Base-by-base conservation (phyloP, 2,329 filamentous ascomycete species). In the Lizonia empirigonia region DNA sequence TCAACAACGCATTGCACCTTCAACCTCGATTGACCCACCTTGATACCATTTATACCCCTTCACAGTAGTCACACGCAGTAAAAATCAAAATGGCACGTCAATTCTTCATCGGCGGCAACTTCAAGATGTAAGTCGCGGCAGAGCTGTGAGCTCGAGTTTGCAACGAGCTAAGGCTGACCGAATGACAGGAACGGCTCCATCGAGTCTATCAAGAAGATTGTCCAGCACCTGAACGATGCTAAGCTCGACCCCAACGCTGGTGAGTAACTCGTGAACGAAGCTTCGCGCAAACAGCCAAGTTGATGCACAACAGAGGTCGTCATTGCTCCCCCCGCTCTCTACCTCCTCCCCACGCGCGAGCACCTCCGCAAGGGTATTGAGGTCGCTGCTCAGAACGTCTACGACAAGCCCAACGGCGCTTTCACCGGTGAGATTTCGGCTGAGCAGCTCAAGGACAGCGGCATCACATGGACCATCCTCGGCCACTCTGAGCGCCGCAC, bases 31-130 rank as follows among this genome's bases (percentile, higher is more conserved):
- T 26, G 37, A 39, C 50, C 35, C 15, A 29, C 46, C 42, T 40
- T 46, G 35, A 55, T 35, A 50, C 50, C 50, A 24, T 39, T 41
- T 38, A 42, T 22, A 46, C 38, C 15, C 33, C 34, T 54, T 36
- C 20, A 49, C 13, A 13, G 27, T 15, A 22, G 29, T 22, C n/a
- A 13, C 23, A 40, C 38, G 36, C 13, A 59, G 24, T 16, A 56
- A 50, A 59, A 57, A 74, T 79, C 84, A 90, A 72, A 71, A 96
- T 96, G 91, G 84, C 87, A 84, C 91, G 91, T 82, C 89, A 91
- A 82, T 96, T 96, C 84, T 96, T 96, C 77, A 90, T 96, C 77
- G 92, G 92, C 78, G 92, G 92, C 75, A 99, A 99, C 88, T 97
- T 97, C 83, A 97, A 99, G 85, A 97, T 97, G 92, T 96, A 80